phyloP scores from a whole-genome alignment of 164 flowering plant genomes.

The Vitis rotundifolia region DNA sequence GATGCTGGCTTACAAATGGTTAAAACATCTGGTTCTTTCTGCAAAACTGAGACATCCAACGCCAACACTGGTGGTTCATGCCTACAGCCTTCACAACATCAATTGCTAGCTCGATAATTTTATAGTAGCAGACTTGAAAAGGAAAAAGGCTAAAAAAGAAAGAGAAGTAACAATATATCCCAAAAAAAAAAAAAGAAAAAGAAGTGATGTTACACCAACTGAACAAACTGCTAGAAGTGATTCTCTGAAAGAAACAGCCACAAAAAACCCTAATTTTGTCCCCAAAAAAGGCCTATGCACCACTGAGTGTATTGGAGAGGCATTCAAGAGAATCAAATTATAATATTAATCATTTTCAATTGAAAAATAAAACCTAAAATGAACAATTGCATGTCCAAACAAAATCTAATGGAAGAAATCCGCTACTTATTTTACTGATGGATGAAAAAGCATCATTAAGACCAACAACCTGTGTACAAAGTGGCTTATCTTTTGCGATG shows the following conservation, averaged over 20 bases:
- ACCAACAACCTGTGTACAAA: conserved; percentile 77
- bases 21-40: conserved; percentile 67
- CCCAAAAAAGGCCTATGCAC: no score
- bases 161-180: not conserved
- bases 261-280: no score
- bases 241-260: no score
- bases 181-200: no score
- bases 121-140: not conserved
- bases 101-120: conserved; percentile 15
- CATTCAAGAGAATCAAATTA: no score
- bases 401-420: not conserved
- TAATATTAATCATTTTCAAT: no score
- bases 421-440: not conserved
- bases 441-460: not conserved
- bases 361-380: no score
- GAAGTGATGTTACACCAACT: no score
- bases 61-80: conserved; percentile 98
- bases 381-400: no score
- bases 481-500: conserved; percentile 88
- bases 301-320: no score
- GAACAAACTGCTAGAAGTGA: no score
- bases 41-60: conserved; percentile 57
- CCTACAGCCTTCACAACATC: conserved; percentile 50
- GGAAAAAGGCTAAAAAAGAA: not conserved
- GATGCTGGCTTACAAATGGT: conserved; percentile 89